These are phyloP conservation scores for Prunus padus DNA, from an alignment of 306 rosid genomes.

Conservation along the genomic window DNA sequence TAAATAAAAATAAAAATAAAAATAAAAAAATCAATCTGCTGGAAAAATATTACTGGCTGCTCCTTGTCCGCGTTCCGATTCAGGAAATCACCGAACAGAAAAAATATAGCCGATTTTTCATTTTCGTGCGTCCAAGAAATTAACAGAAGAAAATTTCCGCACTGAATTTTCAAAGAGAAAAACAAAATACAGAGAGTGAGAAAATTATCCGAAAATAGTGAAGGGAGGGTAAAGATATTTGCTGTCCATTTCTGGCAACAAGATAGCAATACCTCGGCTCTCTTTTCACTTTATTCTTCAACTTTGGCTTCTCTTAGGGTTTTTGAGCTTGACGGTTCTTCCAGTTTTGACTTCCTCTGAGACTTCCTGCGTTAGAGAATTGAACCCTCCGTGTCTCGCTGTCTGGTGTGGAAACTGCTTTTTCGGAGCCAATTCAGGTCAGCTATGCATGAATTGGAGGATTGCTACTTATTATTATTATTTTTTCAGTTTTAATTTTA, in stretches of 20 bases:
- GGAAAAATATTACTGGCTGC: constrained; percentile 1
- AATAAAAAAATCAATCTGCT: neutral
- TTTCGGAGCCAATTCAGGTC: constrained; percentile 2
- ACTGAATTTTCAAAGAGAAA: neutral
- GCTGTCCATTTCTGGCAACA: constrained; percentile 6
- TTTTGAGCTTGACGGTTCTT: constrained; percentile 24
- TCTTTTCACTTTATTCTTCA: constrained; percentile 7
- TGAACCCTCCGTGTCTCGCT: neutral
- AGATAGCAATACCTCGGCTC: no score
- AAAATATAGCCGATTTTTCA: neutral
- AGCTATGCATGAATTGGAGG: constrained; percentile 10
- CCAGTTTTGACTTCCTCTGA: neutral
- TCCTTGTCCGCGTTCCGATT: neutral
- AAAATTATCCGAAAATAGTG: constrained; percentile 9
- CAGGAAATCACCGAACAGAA: neutral
- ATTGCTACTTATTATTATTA: neutral
- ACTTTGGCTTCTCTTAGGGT: neutral
- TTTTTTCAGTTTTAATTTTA: neutral
- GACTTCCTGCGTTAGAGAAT: neutral
- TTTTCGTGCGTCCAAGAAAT: neutral
- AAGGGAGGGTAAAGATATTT: constrained; percentile 18
- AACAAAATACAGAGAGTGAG: neutral
- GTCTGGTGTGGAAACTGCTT: neutral
- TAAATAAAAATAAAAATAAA: neutral
- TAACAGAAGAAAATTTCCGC: neutral